Percentiles rank a stretch among this genome's conserved stretches.
These are phyloP conservation scores for Floccularia luteovirens DNA, from an alignment of 768 basidiomycete species.

Conservation along the genomic window DNA sequence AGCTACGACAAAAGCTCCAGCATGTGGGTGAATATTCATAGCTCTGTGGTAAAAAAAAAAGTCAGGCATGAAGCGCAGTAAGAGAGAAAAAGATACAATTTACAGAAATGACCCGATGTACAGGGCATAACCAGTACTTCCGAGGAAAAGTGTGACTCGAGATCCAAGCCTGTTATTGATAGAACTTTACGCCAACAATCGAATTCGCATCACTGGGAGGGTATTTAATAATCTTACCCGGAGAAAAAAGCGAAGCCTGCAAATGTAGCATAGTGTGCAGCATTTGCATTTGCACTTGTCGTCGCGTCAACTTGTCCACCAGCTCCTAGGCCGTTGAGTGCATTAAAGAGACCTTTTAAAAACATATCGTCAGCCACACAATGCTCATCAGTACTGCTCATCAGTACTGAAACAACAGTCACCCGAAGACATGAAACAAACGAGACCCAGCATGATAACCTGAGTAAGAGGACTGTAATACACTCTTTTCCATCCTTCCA, in stretches of 20 bases:
- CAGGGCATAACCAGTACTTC: constrained; percentile 68
- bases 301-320: constrained; percentile 65
- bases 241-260: constrained; percentile 37
- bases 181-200: constrained; percentile 38
- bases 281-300: constrained; percentile 65
- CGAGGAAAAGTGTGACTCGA: constrained; percentile 63
- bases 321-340: constrained; percentile 71
- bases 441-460: constrained; percentile 57
- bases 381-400: neutral
- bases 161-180: constrained; percentile 80
- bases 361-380: too few relatives aligned
- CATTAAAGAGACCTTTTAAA: constrained; percentile 79
- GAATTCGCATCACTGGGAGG: neutral
- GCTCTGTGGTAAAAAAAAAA: constrained; percentile 29
- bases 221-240: constrained; percentile 32
- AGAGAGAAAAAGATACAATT: constrained; percentile 13
- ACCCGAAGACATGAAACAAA: constrained; percentile 60
- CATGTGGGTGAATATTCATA: constrained; percentile 59
- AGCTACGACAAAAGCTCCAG: constrained; percentile 57
- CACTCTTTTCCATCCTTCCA: constrained; percentile 42
- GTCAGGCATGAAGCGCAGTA: neutral
- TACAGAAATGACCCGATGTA: constrained; percentile 73
- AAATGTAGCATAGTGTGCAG: constrained; percentile 56
- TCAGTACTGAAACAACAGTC: constrained; percentile 10
- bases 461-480: constrained; percentile 56